phyloP scores from a whole-genome alignment of 2,329 filamentous ascomycete species.

The Microsporum ferrugineum region DNA sequence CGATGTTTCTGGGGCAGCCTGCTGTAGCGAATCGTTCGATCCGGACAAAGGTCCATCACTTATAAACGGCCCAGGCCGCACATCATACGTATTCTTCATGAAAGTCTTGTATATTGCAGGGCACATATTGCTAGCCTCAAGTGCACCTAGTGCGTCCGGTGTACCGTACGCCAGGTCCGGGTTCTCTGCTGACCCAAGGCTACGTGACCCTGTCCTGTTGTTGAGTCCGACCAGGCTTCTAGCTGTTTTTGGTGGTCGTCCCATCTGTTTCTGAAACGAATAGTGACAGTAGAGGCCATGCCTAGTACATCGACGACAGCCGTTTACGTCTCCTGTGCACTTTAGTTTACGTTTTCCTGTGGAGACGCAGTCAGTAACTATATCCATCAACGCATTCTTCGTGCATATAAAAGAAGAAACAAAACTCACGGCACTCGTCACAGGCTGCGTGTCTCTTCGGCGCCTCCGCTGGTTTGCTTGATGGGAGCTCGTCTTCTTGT shows the following conservation, averaged over 20 bases:
- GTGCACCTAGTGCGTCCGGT: constrained; percentile 11
- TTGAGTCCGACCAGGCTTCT: constrained; percentile 15
- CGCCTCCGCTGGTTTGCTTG: neutral
- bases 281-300: constrained; percentile 35
- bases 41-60: constrained; percentile 12
- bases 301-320: constrained; percentile 34
- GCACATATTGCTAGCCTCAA: constrained; percentile 22
- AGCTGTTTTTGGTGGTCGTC: constrained; percentile 35
- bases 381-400: constrained; percentile 10
- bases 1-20: neutral
- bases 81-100: constrained; percentile 11
- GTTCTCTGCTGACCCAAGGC: neutral
- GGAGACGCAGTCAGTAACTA: constrained; percentile 9
- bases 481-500: constrained; percentile 13
- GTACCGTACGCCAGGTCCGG: constrained; percentile 6
- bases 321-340: constrained; percentile 36
- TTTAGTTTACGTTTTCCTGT: constrained; percentile 39
- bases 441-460: constrained; percentile 38
- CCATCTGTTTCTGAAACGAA: constrained; percentile 40
- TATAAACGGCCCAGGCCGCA: constrained; percentile 10
- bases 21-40: neutral
- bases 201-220: constrained; percentile 17
- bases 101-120: constrained; percentile 20
- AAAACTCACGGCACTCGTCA: constrained; percentile 38
- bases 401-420: constrained; percentile 10